Evolutionary conservation across 352 stramenopile genomes (phyloP).

Genomic region (Globisporangium okanoganense): DNA sequence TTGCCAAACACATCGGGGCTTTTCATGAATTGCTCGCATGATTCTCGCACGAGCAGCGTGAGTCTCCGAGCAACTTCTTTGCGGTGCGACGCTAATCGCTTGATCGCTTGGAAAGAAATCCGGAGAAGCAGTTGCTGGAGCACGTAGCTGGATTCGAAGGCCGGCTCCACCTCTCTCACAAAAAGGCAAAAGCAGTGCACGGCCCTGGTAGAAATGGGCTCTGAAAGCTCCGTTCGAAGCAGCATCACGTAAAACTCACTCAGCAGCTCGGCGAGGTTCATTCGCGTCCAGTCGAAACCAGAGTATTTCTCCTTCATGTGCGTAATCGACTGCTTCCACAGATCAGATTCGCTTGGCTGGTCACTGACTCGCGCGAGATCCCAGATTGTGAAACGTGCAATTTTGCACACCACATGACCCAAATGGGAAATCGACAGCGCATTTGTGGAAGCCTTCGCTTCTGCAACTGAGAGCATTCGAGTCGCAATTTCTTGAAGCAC

Average conservation of each 20-base stretch:
- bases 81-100: slow-evolving; percentile 30
- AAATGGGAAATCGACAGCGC: slow-evolving; percentile 51
- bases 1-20: slow-evolving; percentile 67
- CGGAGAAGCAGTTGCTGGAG: slow-evolving; percentile 67
- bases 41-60: slow-evolving; percentile 51
- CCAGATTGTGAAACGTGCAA: slow-evolving; percentile 60
- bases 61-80: slow-evolving; percentile 31
- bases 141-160: slow-evolving; percentile 31
- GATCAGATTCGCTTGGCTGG: slow-evolving; percentile 23
- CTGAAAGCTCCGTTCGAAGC: slow-evolving; percentile 31
- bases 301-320: slow-evolving; percentile 67
- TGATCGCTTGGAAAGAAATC: slow-evolving; percentile 67
- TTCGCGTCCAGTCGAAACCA: slow-evolving; percentile 53
- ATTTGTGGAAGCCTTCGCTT: slow-evolving; percentile 36
- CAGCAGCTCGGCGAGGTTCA: slow-evolving; percentile 63
- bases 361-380: slow-evolving; percentile 33
- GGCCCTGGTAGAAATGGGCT: slow-evolving; percentile 37
- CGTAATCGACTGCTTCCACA: slow-evolving; percentile 48
- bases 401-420: slow-evolving; percentile 62
- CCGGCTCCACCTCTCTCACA: slow-evolving; percentile 38
- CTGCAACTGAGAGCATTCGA: slow-evolving; percentile 43
- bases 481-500: slow-evolving; percentile 32
- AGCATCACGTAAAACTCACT: slow-evolving; percentile 59
- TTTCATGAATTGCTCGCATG: slow-evolving; percentile 65
- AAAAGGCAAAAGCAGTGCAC: slow-evolving; percentile 71